Percentiles rank a stretch among this genome's conserved stretches.
Conservation (phyloP, 1,284 basidiomycete genomes). For the Apiotrichum siamense region DNA sequence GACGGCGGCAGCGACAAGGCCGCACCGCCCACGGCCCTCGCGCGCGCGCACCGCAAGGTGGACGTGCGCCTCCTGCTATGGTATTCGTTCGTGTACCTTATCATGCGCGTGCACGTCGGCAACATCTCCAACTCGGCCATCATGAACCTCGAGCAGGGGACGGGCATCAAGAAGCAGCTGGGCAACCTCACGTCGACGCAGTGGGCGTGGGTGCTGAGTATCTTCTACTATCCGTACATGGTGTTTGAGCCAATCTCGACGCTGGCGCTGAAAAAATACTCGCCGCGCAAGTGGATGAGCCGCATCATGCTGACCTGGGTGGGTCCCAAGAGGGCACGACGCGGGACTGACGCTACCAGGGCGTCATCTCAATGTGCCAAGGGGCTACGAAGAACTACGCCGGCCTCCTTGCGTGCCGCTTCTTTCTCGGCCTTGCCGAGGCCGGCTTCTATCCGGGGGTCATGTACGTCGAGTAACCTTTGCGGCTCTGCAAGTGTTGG, state of each 20-base stretch:
- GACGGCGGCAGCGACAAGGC: neutral
- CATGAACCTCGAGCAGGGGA: conserved; percentile 11
- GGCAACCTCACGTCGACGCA: conserved; percentile 4
- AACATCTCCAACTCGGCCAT: conserved; percentile 12
- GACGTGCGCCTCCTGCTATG: conserved; percentile 5
- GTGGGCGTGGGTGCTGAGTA: conserved; percentile 9
- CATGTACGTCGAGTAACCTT: conserved; percentile 33
- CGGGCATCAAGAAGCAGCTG: conserved; percentile 11
- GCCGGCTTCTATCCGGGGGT: conserved; percentile 35
- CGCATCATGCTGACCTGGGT: conserved; percentile 19
- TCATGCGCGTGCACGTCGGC: conserved; percentile 10
- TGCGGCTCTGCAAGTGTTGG: conserved; percentile 9
- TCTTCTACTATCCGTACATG: conserved; percentile 15
- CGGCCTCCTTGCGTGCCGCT: conserved; percentile 30
- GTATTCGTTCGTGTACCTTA: conserved; percentile 12
- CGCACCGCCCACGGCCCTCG: neutral
- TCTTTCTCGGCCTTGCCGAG: conserved; percentile 40
- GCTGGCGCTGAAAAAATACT: conserved; percentile 22
- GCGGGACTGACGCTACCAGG: neutral
- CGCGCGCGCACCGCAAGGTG: conserved; percentile 1
- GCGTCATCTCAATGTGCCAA: conserved; percentile 8
- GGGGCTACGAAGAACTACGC: conserved; percentile 25
- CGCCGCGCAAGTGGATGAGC: conserved; percentile 28
- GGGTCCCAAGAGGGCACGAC: neutral
- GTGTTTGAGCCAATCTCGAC: conserved; percentile 6